phyloP scores from a whole-genome alignment of 2,329 filamentous ascomycete genomes.

The Ophiocordyceps robertsii region DNA sequence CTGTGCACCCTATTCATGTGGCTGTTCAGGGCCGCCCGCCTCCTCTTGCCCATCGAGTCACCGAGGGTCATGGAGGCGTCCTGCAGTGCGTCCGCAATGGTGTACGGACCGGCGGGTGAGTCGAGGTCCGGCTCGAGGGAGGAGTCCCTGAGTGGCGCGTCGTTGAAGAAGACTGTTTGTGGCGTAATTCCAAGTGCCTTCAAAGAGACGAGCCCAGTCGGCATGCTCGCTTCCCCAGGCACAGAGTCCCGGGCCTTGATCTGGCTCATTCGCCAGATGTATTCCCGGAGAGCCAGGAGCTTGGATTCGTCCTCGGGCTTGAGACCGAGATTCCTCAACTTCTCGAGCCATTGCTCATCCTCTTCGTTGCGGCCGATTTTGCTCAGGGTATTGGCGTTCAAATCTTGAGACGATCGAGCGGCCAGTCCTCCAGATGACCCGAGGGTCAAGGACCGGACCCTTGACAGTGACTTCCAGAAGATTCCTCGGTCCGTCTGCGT shows the following conservation, averaged over 20 bases:
- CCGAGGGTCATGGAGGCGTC: constrained; percentile 87
- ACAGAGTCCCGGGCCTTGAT: constrained; percentile 46
- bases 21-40: constrained; percentile 35
- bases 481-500: constrained; percentile 63
- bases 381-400: constrained; percentile 42
- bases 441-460: constrained; percentile 51
- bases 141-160: constrained; percentile 40
- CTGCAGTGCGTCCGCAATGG: constrained; percentile 78
- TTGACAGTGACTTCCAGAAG: constrained; percentile 73
- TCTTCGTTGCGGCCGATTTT: constrained; percentile 70
- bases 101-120: constrained; percentile 40
- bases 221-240: constrained; percentile 18
- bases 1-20: constrained; percentile 31
- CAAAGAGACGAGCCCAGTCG: constrained; percentile 47
- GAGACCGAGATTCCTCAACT: constrained; percentile 75
- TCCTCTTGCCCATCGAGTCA: constrained; percentile 43
- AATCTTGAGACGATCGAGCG: constrained; percentile 41
- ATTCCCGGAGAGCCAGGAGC: constrained; percentile 72
- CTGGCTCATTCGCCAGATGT: constrained; percentile 75
- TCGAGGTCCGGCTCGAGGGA: constrained; percentile 19
- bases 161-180: constrained; percentile 88
- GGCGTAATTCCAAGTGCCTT: constrained; percentile 65
- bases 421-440: constrained; percentile 41
- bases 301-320: constrained; percentile 77
- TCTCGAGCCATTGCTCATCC: constrained; percentile 84